phyloP scores from a whole-genome alignment of 2,329 filamentous ascomycete genomes.

The Sporothrix humicola region DNA sequence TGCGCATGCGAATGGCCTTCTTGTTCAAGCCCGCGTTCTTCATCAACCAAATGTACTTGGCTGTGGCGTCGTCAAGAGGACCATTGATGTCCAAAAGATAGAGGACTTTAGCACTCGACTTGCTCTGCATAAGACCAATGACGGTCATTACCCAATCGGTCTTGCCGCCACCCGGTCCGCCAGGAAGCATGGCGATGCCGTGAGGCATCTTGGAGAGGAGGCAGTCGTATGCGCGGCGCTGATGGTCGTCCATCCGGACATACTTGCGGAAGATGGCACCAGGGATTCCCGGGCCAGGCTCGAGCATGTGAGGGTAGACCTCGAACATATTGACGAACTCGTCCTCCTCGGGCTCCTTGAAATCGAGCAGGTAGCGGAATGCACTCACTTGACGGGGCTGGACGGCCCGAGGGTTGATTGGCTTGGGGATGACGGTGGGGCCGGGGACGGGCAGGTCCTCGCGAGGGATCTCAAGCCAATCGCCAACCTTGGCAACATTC shows the following conservation, averaged over 20 bases:
- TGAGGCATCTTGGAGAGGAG: constrained; percentile 50
- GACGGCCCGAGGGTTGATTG: constrained; percentile 24
- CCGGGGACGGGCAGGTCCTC: neutral
- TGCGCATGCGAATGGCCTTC: constrained; percentile 36
- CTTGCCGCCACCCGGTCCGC: constrained; percentile 56
- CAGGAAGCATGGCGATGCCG: constrained; percentile 53
- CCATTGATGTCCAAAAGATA: constrained; percentile 57
- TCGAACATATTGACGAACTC: constrained; percentile 38
- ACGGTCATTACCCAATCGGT: constrained; percentile 55
- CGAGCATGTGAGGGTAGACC: constrained; percentile 39
- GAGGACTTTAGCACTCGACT: constrained; percentile 46
- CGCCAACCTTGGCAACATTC: neutral
- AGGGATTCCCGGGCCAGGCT: constrained; percentile 34
- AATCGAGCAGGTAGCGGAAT: constrained; percentile 39
- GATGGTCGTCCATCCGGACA: constrained; percentile 48
- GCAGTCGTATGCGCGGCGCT: constrained; percentile 46
- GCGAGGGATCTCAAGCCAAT: constrained; percentile 7
- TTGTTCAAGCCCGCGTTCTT: constrained; percentile 46
- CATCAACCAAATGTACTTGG: constrained; percentile 50
- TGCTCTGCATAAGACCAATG: constrained; percentile 45
- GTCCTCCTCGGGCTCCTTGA: constrained; percentile 36
- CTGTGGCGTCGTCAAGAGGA: constrained; percentile 53
- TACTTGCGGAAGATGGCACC: constrained; percentile 40
- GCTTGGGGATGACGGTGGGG: neutral
- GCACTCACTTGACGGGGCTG: constrained; percentile 38